Evolutionary conservation across 768 basidiomycete species (phyloP), one percentile per base, ranked within the genome.

Genomic region (Cystofilobasidium bisporidii): DNA sequence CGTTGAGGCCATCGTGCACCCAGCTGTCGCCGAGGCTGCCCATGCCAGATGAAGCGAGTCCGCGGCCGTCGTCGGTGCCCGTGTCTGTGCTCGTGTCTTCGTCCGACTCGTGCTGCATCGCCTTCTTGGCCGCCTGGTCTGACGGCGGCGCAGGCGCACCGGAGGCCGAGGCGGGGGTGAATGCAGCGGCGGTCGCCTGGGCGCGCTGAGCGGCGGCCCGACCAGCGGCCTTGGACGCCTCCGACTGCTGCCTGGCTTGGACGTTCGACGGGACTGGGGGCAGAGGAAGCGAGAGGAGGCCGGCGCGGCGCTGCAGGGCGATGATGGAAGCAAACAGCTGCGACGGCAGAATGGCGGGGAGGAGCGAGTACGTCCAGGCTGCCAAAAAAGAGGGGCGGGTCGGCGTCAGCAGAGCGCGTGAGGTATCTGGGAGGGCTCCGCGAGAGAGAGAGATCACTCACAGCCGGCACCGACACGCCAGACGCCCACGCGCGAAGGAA

Each of bases 291-390:
- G 47, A 14, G 14, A 36, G 62, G 17, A 33, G 32, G 32, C 32
- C 43, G 48, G 33, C 45, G 8, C 48, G 40, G 3, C 15, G 53
- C 28, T 24, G 53, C 6, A 50, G 26, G 32, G 45, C 40, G 62
- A 53, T 28, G 14, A 50, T 2, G 32, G 38, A 17, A 1, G 48
- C 30, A 41, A 47, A 41, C 22, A 59, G 30, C 26, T 15, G 45
- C 24, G 64, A 43, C 1, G 64, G 64, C 12, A 65, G 53, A 28
- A 65, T 15, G 6, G 58, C 30, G 5, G 53, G 56, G 17, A 65
- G 28, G 56, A 58, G 32, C 11, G 64, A 36, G 64, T 65, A 65
- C 28, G 64, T 65, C 56, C 58, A 65, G 33, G 64, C 64, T 65
- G 32, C n/a, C 40, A 58, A 18, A 9, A 32, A 47, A 24, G 47